These are phyloP conservation scores for Sporothrix schenckii DNA, from an alignment of 2,329 filamentous ascomycete genomes.

Conservation along the genomic window DNA sequence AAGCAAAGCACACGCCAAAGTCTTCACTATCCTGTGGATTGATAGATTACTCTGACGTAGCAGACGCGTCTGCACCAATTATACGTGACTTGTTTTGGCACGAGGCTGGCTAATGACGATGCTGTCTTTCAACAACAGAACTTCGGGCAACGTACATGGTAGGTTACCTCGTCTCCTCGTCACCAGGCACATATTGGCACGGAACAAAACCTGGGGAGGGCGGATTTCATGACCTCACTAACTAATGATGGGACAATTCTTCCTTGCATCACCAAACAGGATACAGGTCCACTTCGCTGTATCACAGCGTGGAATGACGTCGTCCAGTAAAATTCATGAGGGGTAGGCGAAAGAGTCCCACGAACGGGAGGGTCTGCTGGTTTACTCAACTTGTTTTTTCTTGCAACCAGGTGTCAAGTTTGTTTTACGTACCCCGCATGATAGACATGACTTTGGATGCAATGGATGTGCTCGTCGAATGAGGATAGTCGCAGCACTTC, in stretches of 20 bases:
- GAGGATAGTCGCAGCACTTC: no score
- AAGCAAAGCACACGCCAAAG: background rate
- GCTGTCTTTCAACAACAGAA: background rate
- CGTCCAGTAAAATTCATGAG: background rate
- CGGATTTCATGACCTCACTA: slow-evolving; percentile 16
- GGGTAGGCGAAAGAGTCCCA: background rate
- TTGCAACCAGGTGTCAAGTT: no score
- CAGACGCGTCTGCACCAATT: background rate
- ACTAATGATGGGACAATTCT: background rate
- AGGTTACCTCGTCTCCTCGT: no score
- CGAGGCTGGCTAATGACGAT: slow-evolving; percentile 12
- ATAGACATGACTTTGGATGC: background rate
- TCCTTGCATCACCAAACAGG: slow-evolving; percentile 3
- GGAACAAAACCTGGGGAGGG: background rate
- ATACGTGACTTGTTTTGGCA: background rate
- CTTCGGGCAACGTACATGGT: no score
- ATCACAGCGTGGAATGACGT: slow-evolving; percentile 12
- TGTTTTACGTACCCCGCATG: background rate
- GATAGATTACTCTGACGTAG: slow-evolving; percentile 18
- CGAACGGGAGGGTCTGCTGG: background rate
- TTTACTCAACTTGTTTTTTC: background rate
- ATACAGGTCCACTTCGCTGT: background rate
- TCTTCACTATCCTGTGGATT: background rate
- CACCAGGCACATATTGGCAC: background rate
- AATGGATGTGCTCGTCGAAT: no score